Evolutionary conservation across 2,329 filamentous ascomycete genomes (phyloP).

Genomic region (Ceratocystis alfenasii): DNA sequence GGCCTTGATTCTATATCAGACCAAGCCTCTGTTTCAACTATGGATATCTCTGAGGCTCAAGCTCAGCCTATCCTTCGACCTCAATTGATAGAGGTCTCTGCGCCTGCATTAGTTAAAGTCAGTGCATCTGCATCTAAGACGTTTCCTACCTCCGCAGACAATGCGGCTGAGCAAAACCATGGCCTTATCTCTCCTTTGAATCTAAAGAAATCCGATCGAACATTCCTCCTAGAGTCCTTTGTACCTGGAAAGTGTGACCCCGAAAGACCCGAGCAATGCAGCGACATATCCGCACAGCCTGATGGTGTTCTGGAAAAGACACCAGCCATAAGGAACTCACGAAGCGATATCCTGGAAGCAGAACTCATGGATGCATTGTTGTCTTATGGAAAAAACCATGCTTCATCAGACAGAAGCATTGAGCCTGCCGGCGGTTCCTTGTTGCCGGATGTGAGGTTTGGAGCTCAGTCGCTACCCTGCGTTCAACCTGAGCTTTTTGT

Average conservation of each 20-base stretch:
- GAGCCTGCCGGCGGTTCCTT: not conserved
- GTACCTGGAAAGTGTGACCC: not conserved
- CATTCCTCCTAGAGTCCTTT: not conserved
- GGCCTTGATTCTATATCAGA: slow-evolving; percentile 18
- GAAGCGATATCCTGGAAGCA: slow-evolving; percentile 3
- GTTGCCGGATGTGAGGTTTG: not conserved
- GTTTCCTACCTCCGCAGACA: not conserved
- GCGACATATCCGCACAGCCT: not conserved
- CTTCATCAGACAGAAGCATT: not conserved
- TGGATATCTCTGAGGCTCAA: slow-evolving; percentile 25
- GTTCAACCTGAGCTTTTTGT: not conserved
- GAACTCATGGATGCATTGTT: slow-evolving; percentile 12
- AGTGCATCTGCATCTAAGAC: not conserved
- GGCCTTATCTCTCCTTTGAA: not conserved
- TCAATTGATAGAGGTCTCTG: slow-evolving; percentile 23
- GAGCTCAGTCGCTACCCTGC: not conserved
- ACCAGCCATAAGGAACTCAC: not conserved
- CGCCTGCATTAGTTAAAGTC: not conserved
- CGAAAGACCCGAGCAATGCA: not conserved
- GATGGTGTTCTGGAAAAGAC: not conserved
- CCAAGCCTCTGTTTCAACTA: slow-evolving; percentile 24
- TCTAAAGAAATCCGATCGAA: not conserved
- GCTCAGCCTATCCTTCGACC: slow-evolving; percentile 24
- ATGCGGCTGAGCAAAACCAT: not conserved
- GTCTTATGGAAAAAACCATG: not conserved